Evolutionary conservation across 2,329 filamentous ascomycete species (phyloP), one percentile per base, ranked within the genome.

Genomic region (Fusarium sp.): DNA sequence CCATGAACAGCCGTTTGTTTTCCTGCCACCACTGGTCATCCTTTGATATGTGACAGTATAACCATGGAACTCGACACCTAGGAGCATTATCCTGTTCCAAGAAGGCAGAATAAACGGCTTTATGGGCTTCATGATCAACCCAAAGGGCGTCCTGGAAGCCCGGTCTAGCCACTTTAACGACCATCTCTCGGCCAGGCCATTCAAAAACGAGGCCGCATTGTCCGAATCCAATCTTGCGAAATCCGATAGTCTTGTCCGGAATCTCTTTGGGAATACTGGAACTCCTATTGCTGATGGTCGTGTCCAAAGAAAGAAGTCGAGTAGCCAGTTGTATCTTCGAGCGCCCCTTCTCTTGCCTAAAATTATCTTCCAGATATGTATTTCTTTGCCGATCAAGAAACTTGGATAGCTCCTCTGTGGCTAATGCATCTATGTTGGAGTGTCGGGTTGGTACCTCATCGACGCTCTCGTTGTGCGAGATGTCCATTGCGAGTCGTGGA

Each of bases 171-270:
- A 78, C 34, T 60, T 80, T 80, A 20, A 79, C 47, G 1, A 76
- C 78, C 20, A 58, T 66, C 9, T 8, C 29, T 9, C 47, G 38
- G 14, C 71, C 72, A 16, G 76, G 72, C 13, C 64, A 57, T 31
- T 74, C 64, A 40, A 78, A 77, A 24, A 79, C 47, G 11, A 79
- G 65, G 6, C 78, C 76, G 58, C 79, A 80, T 52, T 79, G 78
- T 2, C 78, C 77, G 52, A 79, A 79, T 1, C 77, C 77, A 18
- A 79, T 77, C 42, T 74, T 79, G 20, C 72, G 56, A 18, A 64
- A 72, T 3, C 66, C 58, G 5, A 69, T 63, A 6, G 6, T 31
- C 2, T 47, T 29, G 47, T 10, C 9, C 10, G 14, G 27, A 8
- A 34, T 57, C 13, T 24, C 14, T 35, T 34, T 11, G 14, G 27